These are phyloP conservation scores for Uronychia setigera DNA, from an alignment of 73 alveolate species.

Conservation along the genomic window DNA sequence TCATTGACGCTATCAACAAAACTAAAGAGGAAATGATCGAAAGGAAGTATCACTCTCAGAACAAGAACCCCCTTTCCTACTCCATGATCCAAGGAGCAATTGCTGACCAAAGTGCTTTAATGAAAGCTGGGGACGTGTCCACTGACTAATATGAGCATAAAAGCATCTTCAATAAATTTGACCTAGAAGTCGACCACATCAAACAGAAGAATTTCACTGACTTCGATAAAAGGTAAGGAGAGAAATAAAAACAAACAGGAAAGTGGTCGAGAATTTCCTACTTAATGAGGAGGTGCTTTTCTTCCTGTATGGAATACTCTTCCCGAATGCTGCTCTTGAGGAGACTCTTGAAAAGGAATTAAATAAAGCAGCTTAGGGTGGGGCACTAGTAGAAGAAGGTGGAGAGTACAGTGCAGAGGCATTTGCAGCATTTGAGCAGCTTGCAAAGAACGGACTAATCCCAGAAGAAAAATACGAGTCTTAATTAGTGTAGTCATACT, in stretches of 20 bases:
- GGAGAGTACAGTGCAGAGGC: too few species aligned
- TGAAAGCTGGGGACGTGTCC: constrained; percentile 36
- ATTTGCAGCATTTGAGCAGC: too few species aligned
- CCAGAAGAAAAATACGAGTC: too few species aligned
- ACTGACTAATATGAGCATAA: constrained; percentile 42
- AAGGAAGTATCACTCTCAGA: constrained; percentile 23
- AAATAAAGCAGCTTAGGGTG: too few species aligned
- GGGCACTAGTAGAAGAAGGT: too few species aligned
- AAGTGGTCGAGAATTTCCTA: constrained; percentile 34
- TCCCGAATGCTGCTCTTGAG: constrained; percentile 17
- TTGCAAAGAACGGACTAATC: too few species aligned
- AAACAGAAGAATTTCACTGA: constrained; percentile 39
- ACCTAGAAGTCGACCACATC: constrained; percentile 44
- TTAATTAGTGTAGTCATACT: too few species aligned
- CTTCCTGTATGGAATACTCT: constrained; percentile 46
- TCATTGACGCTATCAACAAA: constrained; percentile 30
- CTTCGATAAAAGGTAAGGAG: constrained; percentile 19
- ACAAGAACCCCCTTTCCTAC: constrained; percentile 27
- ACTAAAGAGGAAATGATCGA: constrained; percentile 51
- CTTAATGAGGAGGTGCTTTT: constrained; percentile 47
- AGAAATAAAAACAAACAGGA: not conserved
- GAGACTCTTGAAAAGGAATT: not conserved
- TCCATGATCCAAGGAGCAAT: constrained; percentile 14
- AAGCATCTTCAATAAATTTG: constrained; percentile 45
- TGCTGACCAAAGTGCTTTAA: not conserved